phyloP scores from a whole-genome alignment of 192 early-diverging fungal genomes.

The Podochytrium sp. region DNA sequence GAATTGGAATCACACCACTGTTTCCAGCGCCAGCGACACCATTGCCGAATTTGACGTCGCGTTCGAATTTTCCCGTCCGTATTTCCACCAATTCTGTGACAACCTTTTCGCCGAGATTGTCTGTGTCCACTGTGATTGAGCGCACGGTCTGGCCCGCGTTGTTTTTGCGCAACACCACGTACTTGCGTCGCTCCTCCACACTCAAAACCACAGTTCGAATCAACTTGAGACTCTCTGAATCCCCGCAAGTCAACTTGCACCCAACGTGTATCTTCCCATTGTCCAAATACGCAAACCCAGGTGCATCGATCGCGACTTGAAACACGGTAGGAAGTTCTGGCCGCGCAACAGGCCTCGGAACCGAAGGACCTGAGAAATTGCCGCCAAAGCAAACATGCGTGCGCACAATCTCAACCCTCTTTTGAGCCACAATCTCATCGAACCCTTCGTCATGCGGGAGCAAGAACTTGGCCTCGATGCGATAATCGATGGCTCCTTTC shows the following conservation, averaged over 20 bases:
- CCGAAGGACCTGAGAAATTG: too few species aligned
- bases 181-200: neutral
- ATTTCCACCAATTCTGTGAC: neutral
- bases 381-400: neutral
- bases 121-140: neutral
- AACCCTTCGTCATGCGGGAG: neutral
- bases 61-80: neutral
- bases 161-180: neutral
- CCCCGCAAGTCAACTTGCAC: neutral
- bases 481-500: conserved; percentile 21
- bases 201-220: neutral
- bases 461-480: conserved; percentile 14
- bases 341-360: too few species aligned
- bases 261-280: neutral
- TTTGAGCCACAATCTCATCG: conserved; percentile 22
- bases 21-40: neutral
- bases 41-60: conserved; percentile 10
- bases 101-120: neutral
- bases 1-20: neutral
- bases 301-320: neutral
- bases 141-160: neutral
- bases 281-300: conserved; percentile 7
- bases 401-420: conserved; percentile 16
- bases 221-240: neutral
- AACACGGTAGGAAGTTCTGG: too few species aligned